Percentiles rank a stretch among this genome's conserved stretches.
These are phyloP conservation scores for Anisogramma anomala DNA, from an alignment of 2,329 filamentous ascomycete species.

Conservation along the genomic window DNA sequence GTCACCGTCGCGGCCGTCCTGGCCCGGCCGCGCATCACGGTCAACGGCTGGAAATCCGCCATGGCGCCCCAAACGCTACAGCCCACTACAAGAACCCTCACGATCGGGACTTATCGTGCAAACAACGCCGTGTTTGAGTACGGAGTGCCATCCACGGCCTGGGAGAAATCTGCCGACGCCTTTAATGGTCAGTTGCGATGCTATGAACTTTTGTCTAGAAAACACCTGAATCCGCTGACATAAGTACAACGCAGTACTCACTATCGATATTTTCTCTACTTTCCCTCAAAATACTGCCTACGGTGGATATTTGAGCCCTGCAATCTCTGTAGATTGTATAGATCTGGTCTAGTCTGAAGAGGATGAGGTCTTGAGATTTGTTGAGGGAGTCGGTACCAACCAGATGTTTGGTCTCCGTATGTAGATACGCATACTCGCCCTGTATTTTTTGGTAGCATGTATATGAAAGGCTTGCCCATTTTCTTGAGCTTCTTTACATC, in stretches of 20 bases:
- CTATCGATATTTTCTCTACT: slow-evolving; percentile 22
- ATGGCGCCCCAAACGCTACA: slow-evolving; percentile 21
- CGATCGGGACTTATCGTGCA: slow-evolving; percentile 23
- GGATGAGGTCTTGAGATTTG: too few relatives aligned
- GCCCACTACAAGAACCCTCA: slow-evolving; percentile 22
- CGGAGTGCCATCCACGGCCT: slow-evolving; percentile 20
- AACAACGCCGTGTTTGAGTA: slow-evolving; percentile 22
- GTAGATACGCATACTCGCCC: too few relatives aligned
- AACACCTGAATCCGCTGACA: too few relatives aligned
- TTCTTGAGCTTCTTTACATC: too few relatives aligned
- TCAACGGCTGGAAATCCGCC: slow-evolving; percentile 22
- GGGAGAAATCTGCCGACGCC: slow-evolving; percentile 19
- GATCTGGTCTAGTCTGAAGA: slow-evolving; percentile 15
- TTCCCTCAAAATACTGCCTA: too few relatives aligned
- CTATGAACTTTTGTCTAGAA: not conserved
- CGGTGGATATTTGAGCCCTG: slow-evolving; percentile 21
- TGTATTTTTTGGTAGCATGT: too few relatives aligned
- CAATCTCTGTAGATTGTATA: slow-evolving; percentile 21
- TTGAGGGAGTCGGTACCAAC: too few relatives aligned
- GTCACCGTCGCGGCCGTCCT: slow-evolving; percentile 23
- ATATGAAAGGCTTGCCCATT: too few relatives aligned
- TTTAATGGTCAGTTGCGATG: slow-evolving; percentile 16
- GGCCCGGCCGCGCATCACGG: slow-evolving; percentile 22
- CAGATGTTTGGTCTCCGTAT: too few relatives aligned
- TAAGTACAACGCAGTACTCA: slow-evolving; percentile 17